These are phyloP conservation scores for Castanea crenata DNA, from an alignment of 306 rosid species.

Conservation along the genomic window DNA sequence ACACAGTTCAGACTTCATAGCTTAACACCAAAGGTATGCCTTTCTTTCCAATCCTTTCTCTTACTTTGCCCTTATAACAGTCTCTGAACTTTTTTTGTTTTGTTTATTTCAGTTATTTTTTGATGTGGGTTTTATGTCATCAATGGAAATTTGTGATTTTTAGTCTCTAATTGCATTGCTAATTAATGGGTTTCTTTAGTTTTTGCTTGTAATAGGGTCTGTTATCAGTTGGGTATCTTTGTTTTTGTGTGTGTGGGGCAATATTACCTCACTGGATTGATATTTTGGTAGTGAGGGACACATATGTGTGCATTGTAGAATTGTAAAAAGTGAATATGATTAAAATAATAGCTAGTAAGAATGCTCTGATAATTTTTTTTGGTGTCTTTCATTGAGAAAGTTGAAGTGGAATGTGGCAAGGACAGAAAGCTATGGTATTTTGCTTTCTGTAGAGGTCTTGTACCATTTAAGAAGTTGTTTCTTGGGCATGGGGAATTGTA, in stretches of 20 bases:
- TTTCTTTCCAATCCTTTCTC: background rate
- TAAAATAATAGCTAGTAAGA: background rate
- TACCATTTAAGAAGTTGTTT: background rate
- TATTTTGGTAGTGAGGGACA: background rate
- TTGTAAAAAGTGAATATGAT: background rate
- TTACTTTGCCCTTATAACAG: background rate
- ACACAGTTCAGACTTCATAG: background rate
- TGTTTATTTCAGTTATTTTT: background rate
- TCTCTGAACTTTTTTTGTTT: background rate
- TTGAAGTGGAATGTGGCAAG: background rate
- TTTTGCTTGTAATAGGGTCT: background rate
- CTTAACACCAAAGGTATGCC: slow-evolving; percentile 2
- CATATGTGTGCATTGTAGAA: background rate
- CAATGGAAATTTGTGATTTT: background rate
- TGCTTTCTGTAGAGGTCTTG: background rate
- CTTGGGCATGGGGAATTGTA: background rate
- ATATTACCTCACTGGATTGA: background rate
- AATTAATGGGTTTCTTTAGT: slow-evolving; percentile 7
- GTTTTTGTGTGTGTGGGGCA: background rate
- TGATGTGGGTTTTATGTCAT: background rate
- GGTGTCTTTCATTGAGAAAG: background rate
- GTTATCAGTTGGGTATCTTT: background rate
- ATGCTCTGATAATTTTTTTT: background rate
- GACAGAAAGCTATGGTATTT: background rate
- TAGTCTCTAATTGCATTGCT: background rate